These are phyloP conservation scores for Cucurbita maxima DNA, from an alignment of 306 rosid species.

Conservation along the genomic window DNA sequence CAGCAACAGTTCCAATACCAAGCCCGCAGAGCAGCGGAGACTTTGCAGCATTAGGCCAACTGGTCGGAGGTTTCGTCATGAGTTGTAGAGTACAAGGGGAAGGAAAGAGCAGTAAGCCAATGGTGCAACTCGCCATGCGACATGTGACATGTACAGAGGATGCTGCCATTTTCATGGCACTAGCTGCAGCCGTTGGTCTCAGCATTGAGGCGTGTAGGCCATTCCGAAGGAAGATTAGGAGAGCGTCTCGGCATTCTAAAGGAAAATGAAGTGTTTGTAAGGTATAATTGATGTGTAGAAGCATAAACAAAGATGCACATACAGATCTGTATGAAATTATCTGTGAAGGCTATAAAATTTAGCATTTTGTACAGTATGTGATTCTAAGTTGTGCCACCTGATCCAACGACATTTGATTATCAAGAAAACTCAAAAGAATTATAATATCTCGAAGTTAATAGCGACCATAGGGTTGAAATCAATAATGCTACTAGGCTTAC, in stretches of 20 bases:
- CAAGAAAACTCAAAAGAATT: too few species aligned
- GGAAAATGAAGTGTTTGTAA: not conserved
- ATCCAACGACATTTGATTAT: not conserved
- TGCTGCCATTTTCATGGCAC: conserved; percentile 94
- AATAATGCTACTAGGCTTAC: not conserved
- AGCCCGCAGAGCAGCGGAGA: conserved; percentile 93
- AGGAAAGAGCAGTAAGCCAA: conserved; percentile 65
- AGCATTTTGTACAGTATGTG: conserved; percentile 33
- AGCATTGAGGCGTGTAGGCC: conserved; percentile 79
- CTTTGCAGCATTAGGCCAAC: conserved; percentile 54
- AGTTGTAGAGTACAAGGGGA: conserved; percentile 83
- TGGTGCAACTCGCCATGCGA: conserved; percentile 72
- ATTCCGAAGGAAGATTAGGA: conserved; percentile 50
- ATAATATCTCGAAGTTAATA: not conserved
- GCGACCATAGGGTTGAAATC: not conserved
- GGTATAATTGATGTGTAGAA: conserved; percentile 1
- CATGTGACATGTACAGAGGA: conserved; percentile 83
- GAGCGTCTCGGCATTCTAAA: conserved; percentile 32
- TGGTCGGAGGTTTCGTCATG: conserved; percentile 78
- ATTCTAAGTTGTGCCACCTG: not conserved
- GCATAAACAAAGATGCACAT: conserved; percentile 1
- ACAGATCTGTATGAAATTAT: conserved; percentile 1
- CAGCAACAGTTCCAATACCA: conserved; percentile 48
- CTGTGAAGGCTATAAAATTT: conserved; percentile 22
- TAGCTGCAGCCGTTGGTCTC: conserved; percentile 80